Evolutionary conservation across 1,139 yeast species (phyloP).

Genomic region (Taphrina sp.): DNA sequence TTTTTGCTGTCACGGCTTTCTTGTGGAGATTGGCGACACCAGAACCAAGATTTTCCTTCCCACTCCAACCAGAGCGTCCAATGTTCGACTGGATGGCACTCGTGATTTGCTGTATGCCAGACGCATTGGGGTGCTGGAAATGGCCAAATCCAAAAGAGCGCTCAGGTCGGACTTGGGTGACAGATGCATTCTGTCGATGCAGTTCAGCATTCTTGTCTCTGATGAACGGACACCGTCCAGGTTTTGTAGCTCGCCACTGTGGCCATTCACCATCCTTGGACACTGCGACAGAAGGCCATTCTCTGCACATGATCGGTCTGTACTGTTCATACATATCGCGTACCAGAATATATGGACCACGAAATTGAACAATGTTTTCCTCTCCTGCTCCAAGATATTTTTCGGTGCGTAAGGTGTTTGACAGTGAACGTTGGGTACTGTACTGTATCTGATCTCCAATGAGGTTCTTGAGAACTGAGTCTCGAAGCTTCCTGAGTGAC

Average conservation of each 20-base stretch:
- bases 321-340: slow-evolving; percentile 77
- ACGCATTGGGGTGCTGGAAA: slow-evolving; percentile 23
- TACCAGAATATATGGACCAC: slow-evolving; percentile 69
- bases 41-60: slow-evolving; percentile 21
- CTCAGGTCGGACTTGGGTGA: slow-evolving; percentile 33
- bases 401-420: slow-evolving; percentile 57
- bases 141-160: slow-evolving; percentile 5
- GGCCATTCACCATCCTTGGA: slow-evolving; percentile 56
- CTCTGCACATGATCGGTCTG: slow-evolving; percentile 79
- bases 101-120: slow-evolving; percentile 27
- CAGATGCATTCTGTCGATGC: slow-evolving; percentile 42
- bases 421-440: slow-evolving; percentile 25
- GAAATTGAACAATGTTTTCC: slow-evolving; percentile 81
- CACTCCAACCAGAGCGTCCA: slow-evolving; percentile 22
- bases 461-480: slow-evolving; percentile 68
- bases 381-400: slow-evolving; percentile 86
- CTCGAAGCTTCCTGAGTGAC: slow-evolving; percentile 69
- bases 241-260: slow-evolving; percentile 44
- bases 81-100: slow-evolving; percentile 28
- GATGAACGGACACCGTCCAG: slow-evolving; percentile 67
- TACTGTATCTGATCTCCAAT: slow-evolving; percentile 49
- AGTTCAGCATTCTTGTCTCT: slow-evolving; percentile 48
- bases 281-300: slow-evolving; percentile 59
- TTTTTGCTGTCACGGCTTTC: slow-evolving; percentile 23
- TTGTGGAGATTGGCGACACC: slow-evolving; percentile 22